Evolutionary conservation across 2,329 filamentous ascomycete genomes (phyloP), one percentile per base, ranked within the genome.

Genomic region (Byssochlamys sp.): DNA sequence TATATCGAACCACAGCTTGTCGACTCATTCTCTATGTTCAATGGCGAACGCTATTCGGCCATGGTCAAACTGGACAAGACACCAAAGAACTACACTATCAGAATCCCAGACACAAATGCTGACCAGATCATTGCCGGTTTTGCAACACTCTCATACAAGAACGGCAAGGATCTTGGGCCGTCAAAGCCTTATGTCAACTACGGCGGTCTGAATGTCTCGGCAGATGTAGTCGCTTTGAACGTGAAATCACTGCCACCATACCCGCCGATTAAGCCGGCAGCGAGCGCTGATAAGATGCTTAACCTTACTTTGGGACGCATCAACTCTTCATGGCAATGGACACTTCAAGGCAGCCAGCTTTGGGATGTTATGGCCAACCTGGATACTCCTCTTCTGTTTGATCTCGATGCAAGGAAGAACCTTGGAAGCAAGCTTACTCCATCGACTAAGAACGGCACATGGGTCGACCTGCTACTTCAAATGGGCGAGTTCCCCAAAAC

Each of bases 81-180:
- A 55, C 52, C 62, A 3, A 69, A 65, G 9, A 64, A 72, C 53
- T 78, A 78, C 63, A 73, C 69, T 0, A 73, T 78, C 31, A 80
- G 83, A 2, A 71, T 81, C 29, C 76, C 79, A 27, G 76, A 79
- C 25, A 69, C 72, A 9, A 72, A 71, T 48, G 70, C 76, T 2
- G 75, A 78, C 9, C 83, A 86, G 66, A 73, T 84, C 50, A 72
- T 85, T 29, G 72, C 73, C 9, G 81, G 78, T 0, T 73, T 76
- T 50, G 81, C 79, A 1, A 70, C 76, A 2, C 67, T 86, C 25
- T 70, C 71, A 0, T 77, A 78, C 61, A 63, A 64, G 19, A 63
- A 67, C 28, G 58, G 53, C 12, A 31, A 61, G 1, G 59, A 62
- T 26, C 52, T 39, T 0, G 35, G 27, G 1, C 54, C 58, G 2